Base-by-base conservation (phyloP, 495 filamentous ascomycete species). In the Podospora conica region DNA sequence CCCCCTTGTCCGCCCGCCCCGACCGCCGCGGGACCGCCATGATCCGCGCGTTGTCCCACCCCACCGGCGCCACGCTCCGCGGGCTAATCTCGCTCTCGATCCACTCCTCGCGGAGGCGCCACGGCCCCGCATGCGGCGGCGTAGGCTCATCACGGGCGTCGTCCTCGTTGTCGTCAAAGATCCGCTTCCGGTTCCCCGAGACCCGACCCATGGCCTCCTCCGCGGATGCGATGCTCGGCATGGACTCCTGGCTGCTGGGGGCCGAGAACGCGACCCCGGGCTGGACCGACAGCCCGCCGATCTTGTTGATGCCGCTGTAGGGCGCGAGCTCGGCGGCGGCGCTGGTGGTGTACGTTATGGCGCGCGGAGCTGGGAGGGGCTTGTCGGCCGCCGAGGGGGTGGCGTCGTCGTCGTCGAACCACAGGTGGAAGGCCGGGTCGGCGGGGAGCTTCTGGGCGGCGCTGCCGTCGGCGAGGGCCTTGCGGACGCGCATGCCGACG, bases 401-500 rank as follows among this genome's bases (percentile, higher is more conserved):
- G 28, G 31, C 21, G 48, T 29, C 48, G 56, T 28, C 25, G 27
- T 68, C 58, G 7, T 83, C 78, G 53, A 76, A 66, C 77, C 80
- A 84, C 15, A 84, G 75, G 8, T 71, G 69, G 65, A 82, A 81
- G 64, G 70, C 73, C 54, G 69, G 76, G 73, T 84, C 79, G 65
- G 1, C 33, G 40, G 12, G 3, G 23, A 54, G 20, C 67, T 72
- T 67, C 85, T 83, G 12, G 90, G 94, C 79, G 94, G 96, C n/a
- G 80, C 96, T 96, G 61, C 94, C 94, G 65, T 96, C 92, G 0
- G 91, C 90, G 3, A 98, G 87, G 10, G 89, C 88, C 77, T 98
- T 97, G 66, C 94, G 89, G 60, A 98, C 85, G 33, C 93, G 87
- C 91, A 97, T 96, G 69, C 94, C 94, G 61, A 98, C 93, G 66